These are phyloP conservation scores for Ploettnerulaceae sp. DNA, from an alignment of 2,329 filamentous ascomycete genomes.

Conservation along the genomic window DNA sequence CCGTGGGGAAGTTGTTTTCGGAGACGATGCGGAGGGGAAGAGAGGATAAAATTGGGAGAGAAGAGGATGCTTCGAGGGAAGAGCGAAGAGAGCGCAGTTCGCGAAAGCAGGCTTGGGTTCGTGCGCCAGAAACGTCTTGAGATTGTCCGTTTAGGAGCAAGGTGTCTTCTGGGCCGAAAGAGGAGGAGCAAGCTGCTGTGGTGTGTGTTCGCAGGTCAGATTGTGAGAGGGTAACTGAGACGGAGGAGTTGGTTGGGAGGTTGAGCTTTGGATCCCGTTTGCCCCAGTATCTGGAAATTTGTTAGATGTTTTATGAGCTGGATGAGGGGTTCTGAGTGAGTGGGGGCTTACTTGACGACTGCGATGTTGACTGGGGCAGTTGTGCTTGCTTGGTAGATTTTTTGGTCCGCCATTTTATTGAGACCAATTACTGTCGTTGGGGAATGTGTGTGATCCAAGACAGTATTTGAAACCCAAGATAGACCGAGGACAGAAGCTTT, in stretches of 20 bases:
- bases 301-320: constrained; percentile 14
- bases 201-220: constrained; percentile 91
- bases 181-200: constrained; percentile 81
- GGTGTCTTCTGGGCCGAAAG: constrained; percentile 62
- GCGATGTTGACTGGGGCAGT: constrained; percentile 98
- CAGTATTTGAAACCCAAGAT: constrained; percentile 9
- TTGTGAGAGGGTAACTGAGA: constrained; percentile 95
- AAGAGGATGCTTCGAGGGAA: constrained; percentile 67
- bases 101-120: constrained; percentile 91
- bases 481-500: constrained; percentile 3
- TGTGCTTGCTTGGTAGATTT: constrained; percentile 85
- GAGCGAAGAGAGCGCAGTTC: constrained; percentile 75
- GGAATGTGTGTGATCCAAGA: not conserved
- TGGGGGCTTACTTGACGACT: constrained; percentile 73
- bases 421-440: not conserved
- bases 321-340: constrained; percentile 15
- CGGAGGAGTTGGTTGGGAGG: constrained; percentile 94
- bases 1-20: constrained; percentile 98
- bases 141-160: constrained; percentile 78
- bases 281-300: constrained; percentile 71
- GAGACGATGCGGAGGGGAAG: constrained; percentile 81
- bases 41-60: constrained; percentile 75
- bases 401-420: constrained; percentile 33
- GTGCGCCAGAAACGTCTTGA: constrained; percentile 80
- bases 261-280: constrained; percentile 93